Evolutionary conservation across 805 yeast genomes (phyloP), one percentile per base, ranked within the genome.

Genomic region (Starmerella apis): DNA sequence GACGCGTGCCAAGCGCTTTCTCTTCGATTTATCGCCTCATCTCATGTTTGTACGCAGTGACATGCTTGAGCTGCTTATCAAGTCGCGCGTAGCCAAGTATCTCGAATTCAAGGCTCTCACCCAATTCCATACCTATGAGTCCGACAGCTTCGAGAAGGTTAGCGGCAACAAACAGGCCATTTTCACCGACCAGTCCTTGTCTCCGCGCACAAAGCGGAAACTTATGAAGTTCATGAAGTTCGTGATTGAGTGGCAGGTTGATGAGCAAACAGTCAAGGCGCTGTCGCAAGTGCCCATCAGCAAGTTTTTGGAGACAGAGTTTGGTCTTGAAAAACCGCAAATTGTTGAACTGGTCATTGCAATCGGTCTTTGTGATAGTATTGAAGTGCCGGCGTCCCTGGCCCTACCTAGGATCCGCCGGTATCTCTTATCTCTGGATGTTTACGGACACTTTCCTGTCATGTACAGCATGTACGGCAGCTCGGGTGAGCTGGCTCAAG

Each of bases 401-500:
- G 97, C 94, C 1, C 66, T 92, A 38, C 75, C 82, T 14, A 76
- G 92, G 56, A 86, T 90, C 51, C 81, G 84, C 64, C 75, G 96
- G 49, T 92, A 86, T 63, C 70, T 92, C 54, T 70, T 78, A 8
- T 84, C 95, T 16, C 81, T 86, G 63, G 95, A 88, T 59, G 86
- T 88, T 3, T 92, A 88, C 65, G 98, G 98, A 13, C 83, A 79
- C 56, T 90, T 92, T 73, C 96, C 98, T 2, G 94, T 85, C 11
- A 73, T 90, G 70, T 81, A 81, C 59, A 83, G 94, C 46, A 90
- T 86, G 71, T 90, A 81, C 68, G 98, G 97, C 50, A 94, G 95
- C 2, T 88, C 95, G 0, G 96, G 97, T 47, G 98, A 90, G 67
- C 71, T 90, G 24, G 81, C 95, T 14, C 98, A 90, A 69, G 98